Evolutionary conservation across 2,329 filamentous ascomycete genomes (phyloP), one percentile per base, ranked within the genome.

Genomic region (Phialophora tarda): DNA sequence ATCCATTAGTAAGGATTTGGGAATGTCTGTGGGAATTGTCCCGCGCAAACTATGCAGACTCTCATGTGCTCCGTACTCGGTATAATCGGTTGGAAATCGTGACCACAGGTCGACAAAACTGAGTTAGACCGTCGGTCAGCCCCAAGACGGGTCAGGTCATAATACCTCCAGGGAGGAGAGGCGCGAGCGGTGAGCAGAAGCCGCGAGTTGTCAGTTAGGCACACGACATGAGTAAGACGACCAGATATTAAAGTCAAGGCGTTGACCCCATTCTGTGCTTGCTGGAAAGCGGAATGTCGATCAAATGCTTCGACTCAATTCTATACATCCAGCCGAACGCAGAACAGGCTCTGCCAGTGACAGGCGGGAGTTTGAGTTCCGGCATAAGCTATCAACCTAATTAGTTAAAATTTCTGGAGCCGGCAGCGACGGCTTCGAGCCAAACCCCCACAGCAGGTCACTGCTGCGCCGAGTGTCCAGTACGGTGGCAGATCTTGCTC

Each of bases 191-290:
- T 44, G 38, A 44, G 17, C 38, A 44, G 38, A n/a, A n/a, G 38
- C 14, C 5, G 14, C 38, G 17, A 44, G 21, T 44, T 44, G 38
- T 44, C 38, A n/a, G 7, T 44, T 24, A 64, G 62, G 62, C 62
- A 64, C 62, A 47, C 62, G 56, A 64, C 62, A 59, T 59, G 55
- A 64, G 55, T 58, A 64, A 59, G 54, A 53, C 47, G n/a, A 38
- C 32, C 38, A 44, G 14, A 41, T 44, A 44, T 21, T 8, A 44
- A 44, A n/a, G 17, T n/a, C 14, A 44, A n/a, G 4, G 38, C 6
- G 6, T 17, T 44, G 38, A 8, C 38, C 38, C 17, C 38, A 12
- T 41, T 17, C 38, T 44, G 14, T 44, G 38, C 38, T 48, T 47
- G 21, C 21, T 12, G 26, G n/a, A 41, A 23, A 32, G 57, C 57